phyloP scores from a whole-genome alignment of 1,284 basidiomycete species.

The Irpex rosettiformis region DNA sequence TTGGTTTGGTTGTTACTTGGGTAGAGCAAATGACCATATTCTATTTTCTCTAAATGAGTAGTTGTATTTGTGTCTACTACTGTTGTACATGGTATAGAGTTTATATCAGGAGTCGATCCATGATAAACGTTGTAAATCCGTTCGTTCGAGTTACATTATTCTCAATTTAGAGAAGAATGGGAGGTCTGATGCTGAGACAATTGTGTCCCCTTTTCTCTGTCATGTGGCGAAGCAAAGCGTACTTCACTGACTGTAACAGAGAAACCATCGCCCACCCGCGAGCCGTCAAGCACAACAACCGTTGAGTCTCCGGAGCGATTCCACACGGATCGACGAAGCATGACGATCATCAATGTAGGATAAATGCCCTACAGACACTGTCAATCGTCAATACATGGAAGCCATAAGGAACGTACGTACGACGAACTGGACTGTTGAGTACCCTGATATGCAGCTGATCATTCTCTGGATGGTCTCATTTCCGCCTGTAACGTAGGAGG shows the following conservation, averaged over 20 bases:
- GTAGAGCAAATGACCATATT: no score
- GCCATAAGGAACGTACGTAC: conserved; percentile 1
- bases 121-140: no score
- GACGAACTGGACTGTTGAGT: conserved; percentile 14
- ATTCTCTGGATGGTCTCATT: conserved; percentile 12
- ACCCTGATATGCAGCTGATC: conserved; percentile 15
- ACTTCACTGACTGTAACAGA: neutral
- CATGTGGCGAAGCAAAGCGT: neutral
- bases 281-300: neutral
- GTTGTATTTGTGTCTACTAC: no score
- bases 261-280: neutral
- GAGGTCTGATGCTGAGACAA: conserved; percentile 29
- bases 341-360: conserved; percentile 14
- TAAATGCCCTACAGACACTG: conserved; percentile 11
- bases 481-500: conserved; percentile 11
- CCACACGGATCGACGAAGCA: conserved; percentile 15
- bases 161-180: neutral
- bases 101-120: no score
- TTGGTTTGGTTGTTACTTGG: no score
- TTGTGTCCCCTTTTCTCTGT: neutral
- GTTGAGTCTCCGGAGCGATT: conserved; percentile 5
- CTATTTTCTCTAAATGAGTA: no score
- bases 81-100: no score
- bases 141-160: no score
- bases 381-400: neutral